Evolutionary conservation across 352 stramenopile genomes (phyloP), one percentile per base, ranked within the genome.

Genomic region (Elongisporangium senticosum): DNA sequence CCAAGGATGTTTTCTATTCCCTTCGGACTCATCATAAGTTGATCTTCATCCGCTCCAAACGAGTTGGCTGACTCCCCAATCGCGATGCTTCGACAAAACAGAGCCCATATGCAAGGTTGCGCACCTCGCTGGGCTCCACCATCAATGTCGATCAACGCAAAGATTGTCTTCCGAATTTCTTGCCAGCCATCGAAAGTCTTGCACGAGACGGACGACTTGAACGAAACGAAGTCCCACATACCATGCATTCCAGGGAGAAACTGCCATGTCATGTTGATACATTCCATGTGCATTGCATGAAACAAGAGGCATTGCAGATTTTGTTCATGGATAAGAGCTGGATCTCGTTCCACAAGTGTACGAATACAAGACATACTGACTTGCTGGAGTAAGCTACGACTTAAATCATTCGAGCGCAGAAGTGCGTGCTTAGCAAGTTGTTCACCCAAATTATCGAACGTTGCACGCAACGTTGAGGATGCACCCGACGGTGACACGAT

Each of bases 21-120:
- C 63, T 87, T 88, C 10, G 79, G 79, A 33, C 77, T 90, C 74
- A 86, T 86, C 82, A 89, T 89, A 11, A 89, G 62, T 26, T 86
- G 69, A 17, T 79, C 68, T 26, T 74, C 49, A 21, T 74, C 68
- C 11, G 57, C 47, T 55, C 54, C 53, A 33, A 75, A 79, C 0
- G 63, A 65, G 33, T 69, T 79, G n/a, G 69, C 74, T 7, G 78
- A 88, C 60, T 93, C 84, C 3, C 84, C 82, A 20, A 90, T 88
- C 4, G 80, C 82, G 55, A 93, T 86, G 54, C 84, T 89, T 28
- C 84, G 84, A 53, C 78, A 93, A 43, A 93, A 71, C 2, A 93
- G 61, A 49, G 84, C 79, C 84, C 84, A 93, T 4, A 88, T 54
- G 21, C 84, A 90, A 3, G 76, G 75, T 52, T 89, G 66, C 11